phyloP scores from a whole-genome alignment of 1,284 basidiomycete species.

The Volvariella surrecta region DNA sequence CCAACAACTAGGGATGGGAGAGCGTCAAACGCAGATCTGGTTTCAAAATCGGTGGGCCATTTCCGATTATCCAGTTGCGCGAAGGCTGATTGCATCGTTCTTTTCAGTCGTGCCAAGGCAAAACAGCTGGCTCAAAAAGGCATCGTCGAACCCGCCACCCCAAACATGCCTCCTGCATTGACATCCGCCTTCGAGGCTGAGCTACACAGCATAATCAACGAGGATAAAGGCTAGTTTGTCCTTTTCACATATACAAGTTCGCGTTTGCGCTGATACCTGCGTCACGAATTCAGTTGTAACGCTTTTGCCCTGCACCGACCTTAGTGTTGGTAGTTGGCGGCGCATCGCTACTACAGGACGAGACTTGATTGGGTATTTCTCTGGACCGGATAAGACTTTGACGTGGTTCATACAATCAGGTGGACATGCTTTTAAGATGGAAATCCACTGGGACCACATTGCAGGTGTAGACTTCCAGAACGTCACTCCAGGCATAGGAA shows the following conservation, averaged over 20 bases:
- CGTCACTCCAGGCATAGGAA: constrained; percentile 43
- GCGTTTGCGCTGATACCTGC: constrained; percentile 5
- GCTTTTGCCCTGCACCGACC: constrained; percentile 65
- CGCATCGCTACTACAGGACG: constrained; percentile 55
- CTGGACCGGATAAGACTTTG: constrained; percentile 52
- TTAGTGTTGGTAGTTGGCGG: constrained; percentile 70
- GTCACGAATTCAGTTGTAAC: constrained; percentile 45
- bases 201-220: constrained; percentile 57
- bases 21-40: constrained; percentile 82
- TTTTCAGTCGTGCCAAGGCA: constrained; percentile 65
- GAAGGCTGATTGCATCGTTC: background rate
- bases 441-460: constrained; percentile 62
- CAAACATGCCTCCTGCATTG: constrained; percentile 44
- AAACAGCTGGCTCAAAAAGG: constrained; percentile 53
- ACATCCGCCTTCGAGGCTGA: constrained; percentile 47
- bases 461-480: constrained; percentile 48
- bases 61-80: constrained; percentile 5
- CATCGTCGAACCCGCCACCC: constrained; percentile 27
- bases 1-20: constrained; percentile 69
- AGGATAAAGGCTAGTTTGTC: constrained; percentile 51
- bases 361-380: constrained; percentile 69
- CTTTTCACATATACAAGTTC: too few species aligned
- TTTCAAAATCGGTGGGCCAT: constrained; percentile 66
- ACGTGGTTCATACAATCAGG: constrained; percentile 71
- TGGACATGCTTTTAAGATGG: constrained; percentile 76